Percentiles rank a stretch among this genome's conserved stretches.
phyloP scores from a whole-genome alignment of 2,329 filamentous ascomycete genomes.

The Exophiala sp. region DNA sequence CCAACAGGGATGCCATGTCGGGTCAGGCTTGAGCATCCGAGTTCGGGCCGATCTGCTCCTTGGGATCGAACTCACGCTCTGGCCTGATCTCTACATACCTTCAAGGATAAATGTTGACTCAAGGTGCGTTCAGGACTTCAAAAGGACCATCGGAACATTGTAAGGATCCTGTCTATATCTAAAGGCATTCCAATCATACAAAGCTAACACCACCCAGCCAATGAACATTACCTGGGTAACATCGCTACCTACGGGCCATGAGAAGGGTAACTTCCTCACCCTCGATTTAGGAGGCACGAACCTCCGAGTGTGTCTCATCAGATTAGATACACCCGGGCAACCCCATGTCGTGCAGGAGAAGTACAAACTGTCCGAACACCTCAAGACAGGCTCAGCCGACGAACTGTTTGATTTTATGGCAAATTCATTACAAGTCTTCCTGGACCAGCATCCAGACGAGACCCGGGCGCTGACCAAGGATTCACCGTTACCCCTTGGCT shows the following conservation, averaged over 20 bases:
- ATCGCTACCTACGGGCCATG: constrained; percentile 75
- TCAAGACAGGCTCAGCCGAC: constrained; percentile 71
- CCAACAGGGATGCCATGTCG: background rate
- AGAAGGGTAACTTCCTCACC: constrained; percentile 74
- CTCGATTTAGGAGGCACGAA: constrained; percentile 91
- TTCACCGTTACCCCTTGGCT: constrained; percentile 67
- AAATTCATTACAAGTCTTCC: constrained; percentile 82
- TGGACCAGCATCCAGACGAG: constrained; percentile 65
- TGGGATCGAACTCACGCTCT: too few species aligned
- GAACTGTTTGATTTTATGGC: constrained; percentile 90
- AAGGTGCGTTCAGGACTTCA: background rate
- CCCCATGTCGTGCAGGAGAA: constrained; percentile 87
- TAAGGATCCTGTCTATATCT: background rate
- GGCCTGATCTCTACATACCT: too few species aligned
- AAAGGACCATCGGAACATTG: constrained; percentile 8
- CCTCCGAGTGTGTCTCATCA: constrained; percentile 82
- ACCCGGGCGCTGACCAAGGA: constrained; percentile 46
- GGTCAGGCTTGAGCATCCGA: background rate
- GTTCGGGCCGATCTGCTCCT: too few species aligned
- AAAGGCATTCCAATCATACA: too few species aligned
- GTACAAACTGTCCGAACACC: constrained; percentile 74
- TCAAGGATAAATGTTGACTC: too few species aligned
- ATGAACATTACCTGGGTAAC: constrained; percentile 99
- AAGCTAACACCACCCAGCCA: constrained; percentile 51
- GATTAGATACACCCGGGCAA: constrained; percentile 75